Evolutionary conservation across 1,139 yeast species (phyloP), one percentile per base, ranked within the genome.

Genomic region (Nakaseomyces bracarensis): DNA sequence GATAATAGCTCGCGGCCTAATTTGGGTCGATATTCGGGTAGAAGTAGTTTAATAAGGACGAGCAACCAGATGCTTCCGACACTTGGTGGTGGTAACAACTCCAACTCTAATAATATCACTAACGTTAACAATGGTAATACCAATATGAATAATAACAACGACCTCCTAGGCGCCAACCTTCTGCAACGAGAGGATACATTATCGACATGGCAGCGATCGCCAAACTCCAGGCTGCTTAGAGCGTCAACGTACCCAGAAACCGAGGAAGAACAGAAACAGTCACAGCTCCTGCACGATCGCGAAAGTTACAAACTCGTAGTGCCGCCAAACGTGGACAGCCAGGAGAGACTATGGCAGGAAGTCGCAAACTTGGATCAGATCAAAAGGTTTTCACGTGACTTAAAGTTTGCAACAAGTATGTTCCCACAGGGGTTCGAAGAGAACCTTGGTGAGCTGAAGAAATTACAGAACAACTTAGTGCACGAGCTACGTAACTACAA

Each of bases 341-440:
- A 80, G 66, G 95, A 86, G 59, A 72, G 75, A 53, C 66, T 85
- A 41, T 85, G 95, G 91, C 79, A 87, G 3, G 91, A 84, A 54
- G 77, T 85, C 31, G 93, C 82, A 52, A 81, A 82, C 1, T 68
- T 87, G 46, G 85, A 83, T 49, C 93, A 83, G 50, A 91, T 85
- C 5, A 74, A 74, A 45, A 68, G 66, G 42, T 72, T 79, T 72
- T 77, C 85, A 0, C 66, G 66, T n/a, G 75, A 77, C 42, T 43
- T 76, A 75, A 27, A 74, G 18, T 16, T 79, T 10, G 11, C 81
- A 78, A 59, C 47, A 36, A 45, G 41, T 4, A 49, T 49, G 28
- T 82, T 85, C 56, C 82, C 81, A 40, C 69, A 69, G 6, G 68
- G 71, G 33, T 83, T 82, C 54, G 72, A 74, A 25, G 64, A 66